Percentiles rank a stretch among this genome's conserved stretches.
Evolutionary conservation across 2,329 filamentous ascomycete species (phyloP).

Genomic region (Pleoardoris graminearum): DNA sequence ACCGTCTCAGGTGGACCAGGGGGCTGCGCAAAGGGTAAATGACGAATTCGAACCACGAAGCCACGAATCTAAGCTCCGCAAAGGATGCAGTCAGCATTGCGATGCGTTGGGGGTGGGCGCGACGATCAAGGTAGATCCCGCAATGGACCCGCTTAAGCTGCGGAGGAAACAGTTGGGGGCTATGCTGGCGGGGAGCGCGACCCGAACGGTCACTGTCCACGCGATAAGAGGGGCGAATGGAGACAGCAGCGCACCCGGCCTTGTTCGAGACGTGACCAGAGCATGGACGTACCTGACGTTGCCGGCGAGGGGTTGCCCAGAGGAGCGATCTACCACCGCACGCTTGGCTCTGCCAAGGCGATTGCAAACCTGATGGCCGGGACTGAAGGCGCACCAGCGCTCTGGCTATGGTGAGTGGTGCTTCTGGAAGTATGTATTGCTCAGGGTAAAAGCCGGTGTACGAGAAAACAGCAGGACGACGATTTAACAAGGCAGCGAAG

Average conservation of each 20-base stretch:
- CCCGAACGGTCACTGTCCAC: conserved; percentile 1
- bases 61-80: conserved; percentile 25
- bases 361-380: conserved; percentile 2
- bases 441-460: background rate
- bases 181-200: conserved; percentile 12
- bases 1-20: conserved; percentile 35
- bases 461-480: background rate
- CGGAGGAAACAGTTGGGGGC: conserved; percentile 13
- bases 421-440: no score
- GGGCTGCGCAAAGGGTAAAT: conserved; percentile 19
- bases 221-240: conserved; percentile 14
- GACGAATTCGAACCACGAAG: conserved; percentile 5
- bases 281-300: conserved; percentile 29
- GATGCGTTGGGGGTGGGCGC: conserved; percentile 29
- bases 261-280: conserved; percentile 9
- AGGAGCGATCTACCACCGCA: conserved; percentile 15
- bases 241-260: conserved; percentile 7
- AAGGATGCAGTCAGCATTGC: conserved; percentile 39
- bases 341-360: conserved; percentile 20
- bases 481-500: background rate
- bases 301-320: conserved; percentile 20
- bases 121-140: conserved; percentile 21
- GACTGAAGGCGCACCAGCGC: background rate
- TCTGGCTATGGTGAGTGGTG: no score
- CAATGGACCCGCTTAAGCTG: conserved; percentile 27